These are phyloP conservation scores for Leishmania tarentolae DNA, from an alignment of 208 protist genomes.

Conservation along the genomic window DNA sequence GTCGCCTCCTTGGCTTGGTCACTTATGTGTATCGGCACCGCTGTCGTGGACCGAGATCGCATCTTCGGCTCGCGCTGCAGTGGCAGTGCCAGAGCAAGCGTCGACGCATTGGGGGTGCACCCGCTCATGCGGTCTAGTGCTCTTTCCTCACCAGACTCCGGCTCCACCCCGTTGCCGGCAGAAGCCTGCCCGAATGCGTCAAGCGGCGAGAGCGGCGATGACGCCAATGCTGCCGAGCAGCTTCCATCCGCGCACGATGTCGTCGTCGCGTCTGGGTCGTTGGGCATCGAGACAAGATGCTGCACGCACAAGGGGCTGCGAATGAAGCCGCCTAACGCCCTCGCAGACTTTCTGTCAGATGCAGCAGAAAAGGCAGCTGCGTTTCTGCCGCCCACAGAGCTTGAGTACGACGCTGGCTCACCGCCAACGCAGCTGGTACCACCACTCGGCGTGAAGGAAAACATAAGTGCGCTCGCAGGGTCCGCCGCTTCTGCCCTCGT, in stretches of 20 bases:
- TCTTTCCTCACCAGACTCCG: neutral
- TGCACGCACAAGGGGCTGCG: neutral
- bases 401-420: neutral
- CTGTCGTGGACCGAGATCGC: conserved; percentile 6
- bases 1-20: conserved; percentile 21
- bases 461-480: neutral
- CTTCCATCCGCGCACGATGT: neutral
- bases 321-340: neutral
- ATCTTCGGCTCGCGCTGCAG: neutral
- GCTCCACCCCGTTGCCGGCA: neutral
- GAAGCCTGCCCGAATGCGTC: no score
- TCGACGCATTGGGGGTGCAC: neutral
- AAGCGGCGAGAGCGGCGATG: neutral
- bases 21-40: conserved; percentile 9
- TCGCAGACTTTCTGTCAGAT: neutral
- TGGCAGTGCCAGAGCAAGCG: neutral
- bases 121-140: neutral
- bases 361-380: neutral
- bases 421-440: neutral
- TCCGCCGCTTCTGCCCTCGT: no score
- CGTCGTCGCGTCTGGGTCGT: neutral
- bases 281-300: neutral
- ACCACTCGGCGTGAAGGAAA: neutral
- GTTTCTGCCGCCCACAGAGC: neutral
- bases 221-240: neutral